Conservation (phyloP, 441 rosid species). For the Arabidopsis lyrata region DNA sequence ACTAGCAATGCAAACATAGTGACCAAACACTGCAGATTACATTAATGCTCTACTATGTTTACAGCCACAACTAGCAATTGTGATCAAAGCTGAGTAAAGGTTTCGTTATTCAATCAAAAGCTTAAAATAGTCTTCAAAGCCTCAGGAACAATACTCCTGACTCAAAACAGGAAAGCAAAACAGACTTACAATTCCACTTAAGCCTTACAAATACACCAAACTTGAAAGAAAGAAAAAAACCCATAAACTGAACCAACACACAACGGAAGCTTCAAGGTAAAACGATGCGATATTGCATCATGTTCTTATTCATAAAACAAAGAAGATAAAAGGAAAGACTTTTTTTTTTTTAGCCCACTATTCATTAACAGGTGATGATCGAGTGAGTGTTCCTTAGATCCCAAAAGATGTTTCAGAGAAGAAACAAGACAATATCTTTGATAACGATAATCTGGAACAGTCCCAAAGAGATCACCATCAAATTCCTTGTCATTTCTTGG, state of each 20-base stretch:
- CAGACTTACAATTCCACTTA: slow-evolving; percentile 1
- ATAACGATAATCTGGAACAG: slow-evolving; percentile 42
- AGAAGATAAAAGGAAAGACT: not conserved
- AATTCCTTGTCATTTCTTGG: slow-evolving; percentile 39
- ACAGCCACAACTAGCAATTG: no score
- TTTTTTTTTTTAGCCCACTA: not conserved
- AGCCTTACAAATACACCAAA: slow-evolving; percentile 20
- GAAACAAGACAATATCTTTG: slow-evolving; percentile 47
- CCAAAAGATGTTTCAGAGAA: slow-evolving; percentile 26
- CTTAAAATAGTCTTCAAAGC: slow-evolving; percentile 9
- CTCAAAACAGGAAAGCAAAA: slow-evolving; percentile 8
- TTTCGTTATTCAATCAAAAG: slow-evolving; percentile 34
- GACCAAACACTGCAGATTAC: no score
- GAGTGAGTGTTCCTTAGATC: not conserved
- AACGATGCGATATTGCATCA: slow-evolving; percentile 29
- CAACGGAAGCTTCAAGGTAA: slow-evolving; percentile 5
- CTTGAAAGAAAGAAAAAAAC: not conserved
- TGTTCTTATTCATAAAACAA: slow-evolving; percentile 32
- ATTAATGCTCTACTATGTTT: no score
- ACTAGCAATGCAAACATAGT: no score
- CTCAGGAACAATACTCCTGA: slow-evolving; percentile 18
- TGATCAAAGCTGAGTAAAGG: not conserved
- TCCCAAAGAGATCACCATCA: slow-evolving; percentile 42
- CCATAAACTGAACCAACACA: slow-evolving; percentile 4
- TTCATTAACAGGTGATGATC: slow-evolving; percentile 15